Base-by-base conservation (phyloP, 768 basidiomycete species). In the Sutorius australiensis region DNA sequence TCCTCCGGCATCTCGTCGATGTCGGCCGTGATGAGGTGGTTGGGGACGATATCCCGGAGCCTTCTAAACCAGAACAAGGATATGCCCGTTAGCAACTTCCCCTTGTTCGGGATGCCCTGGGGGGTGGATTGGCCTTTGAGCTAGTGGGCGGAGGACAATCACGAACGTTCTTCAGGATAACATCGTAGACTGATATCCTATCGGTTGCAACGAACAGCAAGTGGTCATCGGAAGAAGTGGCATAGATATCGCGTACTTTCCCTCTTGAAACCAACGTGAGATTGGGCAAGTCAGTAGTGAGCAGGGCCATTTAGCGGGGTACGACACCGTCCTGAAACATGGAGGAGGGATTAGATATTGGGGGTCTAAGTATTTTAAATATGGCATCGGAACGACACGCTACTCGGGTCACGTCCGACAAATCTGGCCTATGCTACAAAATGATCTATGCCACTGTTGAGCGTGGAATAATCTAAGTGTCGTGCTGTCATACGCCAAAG, bases 21-120 rank as follows among this genome's bases (percentile, higher is more conserved):
- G 52, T 86, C 73, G 27, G 81, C 80, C 0, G 91, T 89, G 48
- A 95, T 78, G 63, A 98, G 81, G 66, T 99, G 97, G 70, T 95
- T 92, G 5, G 91, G 89, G 57, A 95, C 82, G 64, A 95, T 82
- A 46, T 83, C 66, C 27, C 71, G 71, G 27, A 98, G 83, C 68
- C 87, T 87, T 48, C 85, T 72, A 72, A 98, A 99, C 95, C 95
- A 99, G 77, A 95, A 98, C 48, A 90, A 75, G 16, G 97, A 98
- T 56, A 98, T 84, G 51, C 86, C 75, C 8, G 94, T 97, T 43
- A 99, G 77, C 32, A 97, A 78, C 62, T 83, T 84, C 50, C 97
- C 95, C 68, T 99, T 99, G 57, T 85, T 84, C 14, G 95, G 94
- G 56, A 99, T 92, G 7, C 93, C 95, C 95, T 99, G 58, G 27